phyloP scores from a whole-genome alignment of 805 yeast species.

The Yamadazyma tumulicola region DNA sequence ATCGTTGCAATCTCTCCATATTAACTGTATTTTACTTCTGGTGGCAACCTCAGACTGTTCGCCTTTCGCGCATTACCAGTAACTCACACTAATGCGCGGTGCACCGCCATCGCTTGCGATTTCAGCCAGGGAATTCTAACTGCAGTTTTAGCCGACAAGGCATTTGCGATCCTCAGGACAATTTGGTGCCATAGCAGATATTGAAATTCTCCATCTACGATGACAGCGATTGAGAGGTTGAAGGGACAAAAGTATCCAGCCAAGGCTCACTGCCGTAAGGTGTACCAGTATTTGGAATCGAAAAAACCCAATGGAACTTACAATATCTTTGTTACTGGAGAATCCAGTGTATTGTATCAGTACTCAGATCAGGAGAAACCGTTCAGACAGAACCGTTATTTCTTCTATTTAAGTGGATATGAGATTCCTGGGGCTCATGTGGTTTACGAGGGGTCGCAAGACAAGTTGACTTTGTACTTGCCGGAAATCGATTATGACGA shows the following conservation, averaged over 20 bases:
- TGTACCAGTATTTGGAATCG: slow-evolving; percentile 35
- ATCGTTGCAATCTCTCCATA: slow-evolving; percentile 50
- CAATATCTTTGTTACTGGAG: slow-evolving; percentile 54
- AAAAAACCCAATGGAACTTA: slow-evolving; percentile 20
- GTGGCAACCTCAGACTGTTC: slow-evolving; percentile 17
- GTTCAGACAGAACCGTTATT: slow-evolving; percentile 87
- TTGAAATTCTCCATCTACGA: too few relatives aligned
- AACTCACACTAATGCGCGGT: too few relatives aligned
- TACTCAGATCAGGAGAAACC: slow-evolving; percentile 78
- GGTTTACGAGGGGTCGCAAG: slow-evolving; percentile 50
- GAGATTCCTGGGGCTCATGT: slow-evolving; percentile 75
- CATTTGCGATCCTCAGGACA: too few relatives aligned
- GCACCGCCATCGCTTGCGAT: too few relatives aligned
- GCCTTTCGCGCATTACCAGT: too few relatives aligned
- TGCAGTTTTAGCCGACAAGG: too few relatives aligned
- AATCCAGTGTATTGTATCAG: slow-evolving; percentile 53
- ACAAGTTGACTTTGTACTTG: slow-evolving; percentile 65
- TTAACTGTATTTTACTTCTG: too few relatives aligned
- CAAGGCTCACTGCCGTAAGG: slow-evolving; percentile 64
- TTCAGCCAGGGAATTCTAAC: too few relatives aligned
- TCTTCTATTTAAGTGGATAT: slow-evolving; percentile 81
- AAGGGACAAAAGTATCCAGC: slow-evolving; percentile 71
- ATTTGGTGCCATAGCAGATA: too few relatives aligned
- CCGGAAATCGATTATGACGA: slow-evolving; percentile 86
- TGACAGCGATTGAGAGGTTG: slow-evolving; percentile 6